A percentile compares a stretch with the other conserved stretches of the same genome.
These are phyloP conservation scores for Plasmodium gallinaceum DNA, from an alignment of 169 alveolate genomes.

Conservation along the genomic window DNA sequence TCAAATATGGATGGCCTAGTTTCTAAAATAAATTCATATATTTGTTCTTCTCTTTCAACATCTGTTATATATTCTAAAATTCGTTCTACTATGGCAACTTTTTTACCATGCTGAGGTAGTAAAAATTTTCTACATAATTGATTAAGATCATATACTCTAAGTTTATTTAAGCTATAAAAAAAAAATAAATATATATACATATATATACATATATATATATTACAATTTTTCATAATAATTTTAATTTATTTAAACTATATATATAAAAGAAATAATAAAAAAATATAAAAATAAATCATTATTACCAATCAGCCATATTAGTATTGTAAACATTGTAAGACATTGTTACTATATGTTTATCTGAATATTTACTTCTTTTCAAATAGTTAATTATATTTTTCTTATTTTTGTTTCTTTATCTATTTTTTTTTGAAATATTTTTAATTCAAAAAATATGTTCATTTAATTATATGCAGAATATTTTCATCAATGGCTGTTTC, in stretches of 20 bases:
- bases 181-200: not conserved
- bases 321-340: constrained; percentile 69
- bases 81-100: constrained; percentile 62
- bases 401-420: not conserved
- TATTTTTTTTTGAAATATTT: not conserved
- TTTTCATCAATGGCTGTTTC: constrained; percentile 11
- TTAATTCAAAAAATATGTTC: no score
- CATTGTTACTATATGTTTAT: constrained; percentile 33
- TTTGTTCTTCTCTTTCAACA: constrained; percentile 73
- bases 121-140: constrained; percentile 69
- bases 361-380: not conserved
- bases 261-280: not conserved
- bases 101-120: constrained; percentile 74
- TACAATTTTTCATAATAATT: not conserved
- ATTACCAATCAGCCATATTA: constrained; percentile 69
- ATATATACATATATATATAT: not conserved
- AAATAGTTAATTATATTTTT: not conserved
- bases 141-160: constrained; percentile 67
- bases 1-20: constrained; percentile 69
- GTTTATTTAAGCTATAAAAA: constrained; percentile 59
- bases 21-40: constrained; percentile 53
- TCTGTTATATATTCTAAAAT: constrained; percentile 67
- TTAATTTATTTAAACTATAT: not conserved
- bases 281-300: not conserved
- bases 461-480: not conserved